A percentile compares a stretch with the other conserved stretches of the same genome.
phyloP scores from a whole-genome alignment of 1,284 basidiomycete species.

The Rhodotorula sp. region DNA sequence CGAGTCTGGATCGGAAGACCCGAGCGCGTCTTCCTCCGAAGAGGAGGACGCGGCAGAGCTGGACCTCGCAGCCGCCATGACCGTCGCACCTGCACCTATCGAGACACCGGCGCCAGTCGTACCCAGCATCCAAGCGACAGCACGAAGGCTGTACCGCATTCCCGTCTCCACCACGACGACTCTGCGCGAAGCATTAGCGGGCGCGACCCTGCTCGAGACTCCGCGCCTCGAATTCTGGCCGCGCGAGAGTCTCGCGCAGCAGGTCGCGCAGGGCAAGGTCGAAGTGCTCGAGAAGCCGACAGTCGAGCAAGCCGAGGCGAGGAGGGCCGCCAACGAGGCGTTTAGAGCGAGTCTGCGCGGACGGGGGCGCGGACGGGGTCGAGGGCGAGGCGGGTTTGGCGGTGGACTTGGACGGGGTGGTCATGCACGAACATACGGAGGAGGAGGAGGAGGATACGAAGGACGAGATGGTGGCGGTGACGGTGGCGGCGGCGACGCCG shows the following conservation, averaged over 20 bases:
- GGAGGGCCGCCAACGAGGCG: not conserved
- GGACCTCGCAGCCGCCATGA: not conserved
- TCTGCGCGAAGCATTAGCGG: constrained; percentile 17
- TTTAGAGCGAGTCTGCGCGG: not conserved
- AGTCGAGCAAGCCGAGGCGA: constrained; percentile 11
- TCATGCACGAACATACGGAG: not conserved
- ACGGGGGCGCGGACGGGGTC: constrained; percentile 9
- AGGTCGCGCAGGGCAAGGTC: constrained; percentile 19
- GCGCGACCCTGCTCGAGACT: constrained; percentile 32
- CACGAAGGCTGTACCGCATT: constrained; percentile 10
- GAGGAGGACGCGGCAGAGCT: not conserved
- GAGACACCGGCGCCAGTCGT: not conserved
- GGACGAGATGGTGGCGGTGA: not conserved
- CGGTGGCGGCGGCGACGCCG: not conserved
- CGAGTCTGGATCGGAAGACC: not conserved
- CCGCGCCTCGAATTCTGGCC: constrained; percentile 38
- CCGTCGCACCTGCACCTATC: not conserved
- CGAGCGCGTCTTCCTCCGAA: not conserved
- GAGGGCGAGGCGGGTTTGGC: not conserved
- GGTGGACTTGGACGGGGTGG: not conserved
- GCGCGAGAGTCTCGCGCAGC: constrained; percentile 22
- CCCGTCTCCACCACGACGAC: not conserved
- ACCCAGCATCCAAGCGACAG: not conserved
- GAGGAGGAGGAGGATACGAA: constrained; percentile 2
- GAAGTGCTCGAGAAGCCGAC: constrained; percentile 24